Conservation (phyloP, 2,329 filamentous ascomycete genomes). For the Zasmidium angulare region DNA sequence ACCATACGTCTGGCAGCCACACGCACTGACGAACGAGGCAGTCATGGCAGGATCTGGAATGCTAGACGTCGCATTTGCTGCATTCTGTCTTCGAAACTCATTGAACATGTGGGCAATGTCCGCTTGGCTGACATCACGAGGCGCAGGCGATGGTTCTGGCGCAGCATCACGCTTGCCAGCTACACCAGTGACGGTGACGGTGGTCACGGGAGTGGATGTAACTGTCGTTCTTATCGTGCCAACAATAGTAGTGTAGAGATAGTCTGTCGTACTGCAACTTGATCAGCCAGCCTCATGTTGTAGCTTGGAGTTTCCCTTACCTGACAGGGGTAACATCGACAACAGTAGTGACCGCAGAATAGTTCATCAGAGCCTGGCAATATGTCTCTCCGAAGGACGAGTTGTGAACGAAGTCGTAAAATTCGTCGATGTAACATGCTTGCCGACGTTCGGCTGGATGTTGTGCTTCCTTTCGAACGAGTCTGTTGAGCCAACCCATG, state of each 20-base stretch:
- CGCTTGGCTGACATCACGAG: constrained; percentile 9
- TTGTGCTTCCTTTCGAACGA: constrained; percentile 22
- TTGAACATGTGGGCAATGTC: not conserved
- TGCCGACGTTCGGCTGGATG: constrained; percentile 13
- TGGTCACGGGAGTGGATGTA: constrained; percentile 17
- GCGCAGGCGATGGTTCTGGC: constrained; percentile 18
- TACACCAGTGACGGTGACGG: constrained; percentile 27
- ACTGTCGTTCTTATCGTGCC: not conserved
- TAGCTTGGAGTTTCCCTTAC: constrained; percentile 18
- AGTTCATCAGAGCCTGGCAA: constrained; percentile 27
- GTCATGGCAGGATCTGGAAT: constrained; percentile 19
- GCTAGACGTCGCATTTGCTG: constrained; percentile 13
- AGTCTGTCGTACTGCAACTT: not conserved
- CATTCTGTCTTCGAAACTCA: constrained; percentile 14
- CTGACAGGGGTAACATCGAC: constrained; percentile 31
- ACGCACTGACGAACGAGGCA: constrained; percentile 34
- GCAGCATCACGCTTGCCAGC: constrained; percentile 17
- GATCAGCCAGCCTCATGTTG: not conserved
- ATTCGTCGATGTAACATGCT: constrained; percentile 18
- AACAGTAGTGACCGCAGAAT: constrained; percentile 27
- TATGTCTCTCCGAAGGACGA: constrained; percentile 25
- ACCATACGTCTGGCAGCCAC: constrained; percentile 29
- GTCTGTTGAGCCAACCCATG: constrained; percentile 23
- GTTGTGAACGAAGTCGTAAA: constrained; percentile 28
- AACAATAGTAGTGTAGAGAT: not conserved